These are phyloP conservation scores for Alternaria conjuncta DNA, from an alignment of 2,329 filamentous ascomycete species.

Conservation along the genomic window DNA sequence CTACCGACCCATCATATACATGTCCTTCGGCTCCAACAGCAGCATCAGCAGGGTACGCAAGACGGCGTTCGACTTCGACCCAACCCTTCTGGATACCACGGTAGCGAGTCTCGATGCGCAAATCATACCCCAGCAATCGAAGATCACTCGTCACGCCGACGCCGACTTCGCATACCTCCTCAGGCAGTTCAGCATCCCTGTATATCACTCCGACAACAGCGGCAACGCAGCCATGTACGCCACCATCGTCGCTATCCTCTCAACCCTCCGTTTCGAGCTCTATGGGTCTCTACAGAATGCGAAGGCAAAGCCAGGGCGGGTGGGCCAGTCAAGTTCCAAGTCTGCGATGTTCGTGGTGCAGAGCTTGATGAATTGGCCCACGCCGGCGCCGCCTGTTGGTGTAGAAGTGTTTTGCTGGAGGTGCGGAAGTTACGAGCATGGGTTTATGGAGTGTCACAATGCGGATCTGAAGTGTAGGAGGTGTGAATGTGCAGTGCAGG, in stretches of 20 bases:
- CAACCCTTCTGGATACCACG: conserved; percentile 9
- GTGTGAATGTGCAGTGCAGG: conserved; percentile 3
- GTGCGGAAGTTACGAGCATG: conserved; percentile 11
- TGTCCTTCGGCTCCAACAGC: conserved; percentile 16
- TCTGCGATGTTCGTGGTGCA: conserved; percentile 13
- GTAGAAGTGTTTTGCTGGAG: conserved; percentile 14
- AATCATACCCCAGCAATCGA: conserved; percentile 15
- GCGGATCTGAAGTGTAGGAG: conserved; percentile 7
- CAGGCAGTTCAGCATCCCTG: conserved; percentile 2
- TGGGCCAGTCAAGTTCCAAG: conserved; percentile 14
- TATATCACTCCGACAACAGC: conserved; percentile 4
- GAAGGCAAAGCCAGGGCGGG: conserved; percentile 13
- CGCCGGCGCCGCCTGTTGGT: conserved; percentile 20
- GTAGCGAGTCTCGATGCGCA: conserved; percentile 23
- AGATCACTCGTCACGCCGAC: conserved; percentile 4
- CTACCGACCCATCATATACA: conserved; percentile 21
- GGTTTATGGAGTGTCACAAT: conserved; percentile 8
- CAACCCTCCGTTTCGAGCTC: conserved; percentile 9
- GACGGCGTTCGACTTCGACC: conserved; percentile 18
- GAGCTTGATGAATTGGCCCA: conserved; percentile 19
- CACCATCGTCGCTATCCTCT: conserved; percentile 19
- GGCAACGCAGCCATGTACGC: conserved; percentile 23
- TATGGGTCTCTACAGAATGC: conserved; percentile 8
- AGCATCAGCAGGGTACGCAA: conserved; percentile 1
- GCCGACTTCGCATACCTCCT: conserved; percentile 13